Conservation (phyloP, 2,329 filamentous ascomycete genomes). For the Microsporum audouinii region DNA sequence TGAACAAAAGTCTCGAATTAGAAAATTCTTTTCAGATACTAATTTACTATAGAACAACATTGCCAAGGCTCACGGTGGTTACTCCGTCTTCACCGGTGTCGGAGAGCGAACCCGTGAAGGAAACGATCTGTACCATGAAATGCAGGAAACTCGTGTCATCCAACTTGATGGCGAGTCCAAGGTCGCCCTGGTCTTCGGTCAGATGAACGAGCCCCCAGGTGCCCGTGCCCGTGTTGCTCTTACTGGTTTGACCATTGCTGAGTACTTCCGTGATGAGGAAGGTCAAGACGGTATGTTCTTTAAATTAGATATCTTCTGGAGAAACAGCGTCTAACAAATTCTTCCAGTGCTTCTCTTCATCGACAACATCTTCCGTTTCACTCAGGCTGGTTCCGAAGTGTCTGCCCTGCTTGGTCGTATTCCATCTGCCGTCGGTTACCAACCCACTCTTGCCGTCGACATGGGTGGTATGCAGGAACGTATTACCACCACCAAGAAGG, state of each 20-base stretch:
- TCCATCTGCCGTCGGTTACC: constrained; percentile 99
- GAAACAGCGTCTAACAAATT: background rate
- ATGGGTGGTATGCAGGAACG: constrained; percentile 99
- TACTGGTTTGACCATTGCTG: constrained; percentile 59
- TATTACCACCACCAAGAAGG: constrained; percentile 99
- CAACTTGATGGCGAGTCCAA: constrained; percentile 98
- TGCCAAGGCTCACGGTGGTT: constrained; percentile 99
- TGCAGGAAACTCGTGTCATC: constrained; percentile 99
- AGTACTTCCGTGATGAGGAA: constrained; percentile 70
- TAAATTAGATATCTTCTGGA: background rate
- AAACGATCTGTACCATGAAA: constrained; percentile 99
- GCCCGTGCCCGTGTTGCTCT: constrained; percentile 99
- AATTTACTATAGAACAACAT: constrained; percentile 75
- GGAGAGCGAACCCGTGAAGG: constrained; percentile 99
- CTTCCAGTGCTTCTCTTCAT: constrained; percentile 85
- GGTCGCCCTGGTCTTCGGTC: constrained; percentile 98
- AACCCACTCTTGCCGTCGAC: constrained; percentile 94
- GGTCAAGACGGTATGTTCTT: constrained; percentile 67
- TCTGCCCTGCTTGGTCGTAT: constrained; percentile 99
- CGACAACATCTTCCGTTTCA: constrained; percentile 99
- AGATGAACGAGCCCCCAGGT: constrained; percentile 99
- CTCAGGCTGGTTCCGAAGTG: constrained; percentile 99
- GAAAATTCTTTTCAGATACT: constrained; percentile 5
- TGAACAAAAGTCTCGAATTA: background rate
- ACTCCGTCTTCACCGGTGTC: constrained; percentile 99